Base-by-base conservation (phyloP, 1,284 basidiomycete genomes). In the Cryptococcus hybrid region DNA sequence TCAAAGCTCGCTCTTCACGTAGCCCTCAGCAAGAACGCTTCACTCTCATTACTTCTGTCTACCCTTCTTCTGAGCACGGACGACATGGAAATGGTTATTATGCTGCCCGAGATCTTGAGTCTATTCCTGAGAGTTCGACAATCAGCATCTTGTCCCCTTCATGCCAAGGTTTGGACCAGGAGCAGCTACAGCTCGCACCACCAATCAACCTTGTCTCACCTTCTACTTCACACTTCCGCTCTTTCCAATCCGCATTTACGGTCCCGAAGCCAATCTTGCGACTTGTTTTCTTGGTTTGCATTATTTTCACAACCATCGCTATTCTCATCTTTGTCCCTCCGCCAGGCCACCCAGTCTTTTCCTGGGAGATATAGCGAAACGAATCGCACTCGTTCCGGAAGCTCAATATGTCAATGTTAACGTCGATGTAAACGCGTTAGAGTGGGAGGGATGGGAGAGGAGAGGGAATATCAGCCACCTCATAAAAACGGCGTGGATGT, bases 191-290 rank as follows among this genome's bases (percentile, higher is more conserved):
- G 18, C 57, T 44, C 24, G n/a, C 43, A 44, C 43, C 13, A 44
- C 56, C 35, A 40, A 44, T 11, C 58, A 62, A 38, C 43, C 52
- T 7, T 62, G 59, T 3, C 15, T 51, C 51, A 66, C 69, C 38
- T 56, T 68, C 65, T 15, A 61, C 66, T 7, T 39, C 57, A 3
- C 59, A 57, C 12, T 38, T 58, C 5, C n/a, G 3, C 43, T 61
- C 59, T 11, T 52, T 60, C 36, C 57, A 30, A 30, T 30, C 30
- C 30, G 30, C 70, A 5, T 56, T 58, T 11, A 51, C 56, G 34
- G 47, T 75, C 7, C 74, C 74, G 8, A 62, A 64, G 56, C 73
- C 73, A 3, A 37, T 76, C 3, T 34, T 73, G 34, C 67, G 74
- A 24, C 38, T 76, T 5, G 13, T 72, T 5, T 62, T 64, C 47